Evolutionary conservation across 768 basidiomycete species (phyloP).

Genomic region (Lactifluus piperatus): DNA sequence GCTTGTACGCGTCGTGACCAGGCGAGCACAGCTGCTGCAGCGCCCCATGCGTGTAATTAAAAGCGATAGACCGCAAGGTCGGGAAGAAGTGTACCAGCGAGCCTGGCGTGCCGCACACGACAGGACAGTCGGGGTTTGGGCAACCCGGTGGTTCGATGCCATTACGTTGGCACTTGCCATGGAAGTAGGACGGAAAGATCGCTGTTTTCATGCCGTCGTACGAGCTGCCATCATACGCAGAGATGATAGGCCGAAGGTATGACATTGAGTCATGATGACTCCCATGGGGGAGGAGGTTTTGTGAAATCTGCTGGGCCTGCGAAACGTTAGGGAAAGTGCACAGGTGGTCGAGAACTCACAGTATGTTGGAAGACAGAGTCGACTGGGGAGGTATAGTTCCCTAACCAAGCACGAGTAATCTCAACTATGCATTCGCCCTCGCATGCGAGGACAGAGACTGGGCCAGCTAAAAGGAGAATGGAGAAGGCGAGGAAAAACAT

Average conservation of each 20-base stretch:
- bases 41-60: conserved; percentile 32
- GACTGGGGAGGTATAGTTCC: conserved; percentile 41
- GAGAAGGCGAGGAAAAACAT: conserved; percentile 14
- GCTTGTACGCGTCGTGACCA: conserved; percentile 33
- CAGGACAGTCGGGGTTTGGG: conserved; percentile 70
- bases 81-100: conserved; percentile 64
- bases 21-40: conserved; percentile 32
- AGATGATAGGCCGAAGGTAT: conserved; percentile 40
- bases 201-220: conserved; percentile 39
- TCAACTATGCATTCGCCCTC: conserved; percentile 60
- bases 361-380: conserved; percentile 31
- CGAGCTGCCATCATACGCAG: conserved; percentile 37
- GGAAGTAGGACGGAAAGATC: conserved; percentile 67
- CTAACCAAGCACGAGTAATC: conserved; percentile 48
- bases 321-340: conserved; percentile 15
- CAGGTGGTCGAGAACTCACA: conserved; percentile 29
- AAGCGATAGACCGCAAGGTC: conserved; percentile 41
- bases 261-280: conserved; percentile 18
- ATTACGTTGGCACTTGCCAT: conserved; percentile 60
- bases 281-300: conserved; percentile 27
- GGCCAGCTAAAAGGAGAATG: conserved; percentile 23
- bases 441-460: conserved; percentile 43
- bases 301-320: conserved; percentile 32
- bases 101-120: conserved; percentile 77
- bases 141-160: conserved; percentile 59